phyloP scores from a whole-genome alignment of 768 basidiomycete species.

The Psilocybe sp. region DNA sequence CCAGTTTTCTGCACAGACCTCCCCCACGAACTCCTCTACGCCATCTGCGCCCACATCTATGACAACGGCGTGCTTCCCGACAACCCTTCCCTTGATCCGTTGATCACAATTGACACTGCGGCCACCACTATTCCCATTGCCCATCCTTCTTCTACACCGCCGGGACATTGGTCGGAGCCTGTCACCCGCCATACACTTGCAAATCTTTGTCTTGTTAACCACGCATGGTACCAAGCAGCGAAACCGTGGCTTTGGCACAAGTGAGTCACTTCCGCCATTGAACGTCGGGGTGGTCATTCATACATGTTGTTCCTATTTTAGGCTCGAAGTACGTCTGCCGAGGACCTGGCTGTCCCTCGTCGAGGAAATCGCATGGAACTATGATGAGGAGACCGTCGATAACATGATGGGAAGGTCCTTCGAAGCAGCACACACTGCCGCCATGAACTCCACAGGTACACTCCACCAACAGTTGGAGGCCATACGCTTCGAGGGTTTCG shows the following conservation, averaged over 20 bases:
- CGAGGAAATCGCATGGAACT: conserved; percentile 74
- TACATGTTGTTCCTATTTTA: conserved; percentile 9
- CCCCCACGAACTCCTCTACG: conserved; percentile 69
- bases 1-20: conserved; percentile 38
- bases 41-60: conserved; percentile 73
- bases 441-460: conserved; percentile 42
- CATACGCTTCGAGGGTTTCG: conserved; percentile 58
- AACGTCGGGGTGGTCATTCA: too few species aligned
- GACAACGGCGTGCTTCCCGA: conserved; percentile 55
- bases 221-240: conserved; percentile 77
- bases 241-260: conserved; percentile 86
- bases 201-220: conserved; percentile 74
- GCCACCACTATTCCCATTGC: conserved; percentile 51
- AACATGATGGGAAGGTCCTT: conserved; percentile 66
- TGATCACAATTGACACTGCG: conserved; percentile 35
- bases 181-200: conserved; percentile 62
- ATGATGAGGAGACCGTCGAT: conserved; percentile 64
- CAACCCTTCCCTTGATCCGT: conserved; percentile 68
- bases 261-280: conserved; percentile 23
- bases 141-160: conserved; percentile 72
- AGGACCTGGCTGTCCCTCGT: conserved; percentile 82
- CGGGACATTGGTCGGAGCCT: conserved; percentile 67
- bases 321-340: conserved; percentile 78
- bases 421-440: conserved; percentile 63
- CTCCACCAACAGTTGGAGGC: conserved; percentile 39